Evolutionary conservation across 75 land plant species (phyloP), one percentile per base, ranked within the genome.

Genomic region (Cryptomeria japonica): DNA sequence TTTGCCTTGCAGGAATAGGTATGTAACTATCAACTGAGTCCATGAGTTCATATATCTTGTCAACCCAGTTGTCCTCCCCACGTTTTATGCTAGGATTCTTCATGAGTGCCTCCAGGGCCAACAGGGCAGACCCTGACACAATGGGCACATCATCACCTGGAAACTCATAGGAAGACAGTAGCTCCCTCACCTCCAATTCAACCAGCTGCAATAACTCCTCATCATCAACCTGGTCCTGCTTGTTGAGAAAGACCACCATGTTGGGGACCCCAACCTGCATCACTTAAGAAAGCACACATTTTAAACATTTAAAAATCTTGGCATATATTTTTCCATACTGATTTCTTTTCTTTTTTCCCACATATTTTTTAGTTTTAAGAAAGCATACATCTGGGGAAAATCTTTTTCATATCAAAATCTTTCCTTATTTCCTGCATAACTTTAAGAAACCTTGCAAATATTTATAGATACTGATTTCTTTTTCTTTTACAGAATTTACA

Each of bases 101-200:
- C 92, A 90, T 94, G 41, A 97, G 87, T 1, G 96, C 98, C 90
- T 96, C 94, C 53, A 98, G 90, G 16, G 99, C 99, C 61, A 91
- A 87, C 34, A 98, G 90, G 3, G 99, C 99, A 2, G 99, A 98
- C 13, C 99, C 99, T 16, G 96, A 89, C 68, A 94, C 80, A 32
- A 98, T 95, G 64, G 99, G 99, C 13, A 98, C 90, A 85, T 98
- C 99, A 83, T 98, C 99, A 28, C 99, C 99, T 1, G 99, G 97
- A 86, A 97, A 98, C 87, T 96, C 97, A 75, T 98, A 95, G n/a
- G 95, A 94, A 47, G 88, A 86, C 41, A 98, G 88, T 22, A 98
- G 91, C 85, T 98, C 99, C 38, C 99, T 91, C 36, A 97, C 94
- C 92, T 98, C 99, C 87, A 98, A 87, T 80, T 97, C 99, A 49